Percentiles rank a stretch among this genome's conserved stretches.
These are phyloP conservation scores for Yamadazyma scolyti DNA, from an alignment of 805 yeast genomes.

Conservation along the genomic window DNA sequence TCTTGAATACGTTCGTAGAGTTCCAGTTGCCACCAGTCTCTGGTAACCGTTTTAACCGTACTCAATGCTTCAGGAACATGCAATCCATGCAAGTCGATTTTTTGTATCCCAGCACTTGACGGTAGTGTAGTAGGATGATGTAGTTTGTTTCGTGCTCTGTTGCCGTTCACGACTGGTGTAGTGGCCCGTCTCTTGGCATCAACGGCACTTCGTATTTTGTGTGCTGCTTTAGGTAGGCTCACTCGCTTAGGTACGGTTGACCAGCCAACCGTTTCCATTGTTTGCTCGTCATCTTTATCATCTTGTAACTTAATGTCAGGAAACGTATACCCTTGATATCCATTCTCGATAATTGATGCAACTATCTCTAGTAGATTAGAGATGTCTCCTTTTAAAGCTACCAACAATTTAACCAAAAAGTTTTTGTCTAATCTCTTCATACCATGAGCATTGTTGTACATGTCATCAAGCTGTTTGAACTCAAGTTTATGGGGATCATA, in stretches of 20 bases:
- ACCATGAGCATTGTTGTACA: conserved; percentile 1
- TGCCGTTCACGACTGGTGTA: too few species aligned
- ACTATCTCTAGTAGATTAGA: conserved; percentile 2
- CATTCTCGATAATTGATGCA: conserved; percentile 3
- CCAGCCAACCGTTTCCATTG: too few species aligned
- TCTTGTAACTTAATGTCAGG: conserved; percentile 11
- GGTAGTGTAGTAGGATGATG: too few species aligned
- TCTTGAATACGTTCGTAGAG: conserved; percentile 32
- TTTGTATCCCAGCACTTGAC: too few species aligned
- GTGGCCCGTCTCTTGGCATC: too few species aligned
- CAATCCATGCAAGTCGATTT: conserved; percentile 61
- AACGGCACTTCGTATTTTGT: too few species aligned
- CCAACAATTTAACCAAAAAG: conserved; percentile 7
- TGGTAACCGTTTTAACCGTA: conserved; percentile 31
- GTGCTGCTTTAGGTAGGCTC: too few species aligned
- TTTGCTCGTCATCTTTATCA: conserved; percentile 6
- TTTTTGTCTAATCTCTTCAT: conserved; percentile 1
- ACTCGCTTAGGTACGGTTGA: too few species aligned
- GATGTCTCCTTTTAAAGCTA: conserved; percentile 7
- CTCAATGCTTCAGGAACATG: conserved; percentile 44
- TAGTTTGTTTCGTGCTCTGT: too few species aligned
- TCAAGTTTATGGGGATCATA: conserved; percentile 1
- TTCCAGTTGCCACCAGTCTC: conserved; percentile 66
- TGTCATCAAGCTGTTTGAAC: conserved; percentile 2
- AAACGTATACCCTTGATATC: conserved; percentile 6